Evolutionary conservation across 768 basidiomycete species (phyloP).

Genomic region (Postia placenta): DNA sequence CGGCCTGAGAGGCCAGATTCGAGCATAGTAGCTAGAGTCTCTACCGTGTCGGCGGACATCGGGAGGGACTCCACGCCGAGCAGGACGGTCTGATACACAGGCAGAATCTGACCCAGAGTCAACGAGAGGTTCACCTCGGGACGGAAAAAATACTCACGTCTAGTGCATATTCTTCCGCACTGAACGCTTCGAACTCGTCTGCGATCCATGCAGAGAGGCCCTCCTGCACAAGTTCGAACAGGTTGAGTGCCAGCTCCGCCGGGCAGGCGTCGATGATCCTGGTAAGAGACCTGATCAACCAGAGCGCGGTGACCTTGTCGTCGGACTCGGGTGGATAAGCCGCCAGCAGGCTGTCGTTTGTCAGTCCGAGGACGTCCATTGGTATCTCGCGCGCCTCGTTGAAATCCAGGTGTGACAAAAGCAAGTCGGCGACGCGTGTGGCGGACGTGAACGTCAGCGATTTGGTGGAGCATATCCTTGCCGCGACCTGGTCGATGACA

Average conservation of each 20-base stretch:
- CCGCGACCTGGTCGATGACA: conserved; percentile 54
- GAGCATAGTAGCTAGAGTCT: conserved; percentile 43
- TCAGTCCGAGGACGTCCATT: conserved; percentile 46
- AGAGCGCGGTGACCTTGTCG: conserved; percentile 48
- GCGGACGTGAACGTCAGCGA: conserved; percentile 34
- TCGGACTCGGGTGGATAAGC: conserved; percentile 62
- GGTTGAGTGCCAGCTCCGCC: conserved; percentile 32
- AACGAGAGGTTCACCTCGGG: background rate
- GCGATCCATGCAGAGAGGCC: conserved; percentile 57
- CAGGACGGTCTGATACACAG: conserved; percentile 57
- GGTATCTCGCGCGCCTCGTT: conserved; percentile 49
- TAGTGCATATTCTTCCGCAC: conserved; percentile 47
- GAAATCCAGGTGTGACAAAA: conserved; percentile 50
- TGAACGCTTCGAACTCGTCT: conserved; percentile 48
- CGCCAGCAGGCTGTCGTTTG: conserved; percentile 51
- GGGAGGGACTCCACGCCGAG: conserved; percentile 46
- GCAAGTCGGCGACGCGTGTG: conserved; percentile 53
- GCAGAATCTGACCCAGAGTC: conserved; percentile 41
- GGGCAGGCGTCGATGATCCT: conserved; percentile 53
- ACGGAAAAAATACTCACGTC: conserved; percentile 39
- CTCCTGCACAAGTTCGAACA: conserved; percentile 47
- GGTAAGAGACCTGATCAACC: conserved; percentile 56
- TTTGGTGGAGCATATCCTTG: conserved; percentile 35
- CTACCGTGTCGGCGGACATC: conserved; percentile 32
- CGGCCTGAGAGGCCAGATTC: conserved; percentile 54